phyloP scores from a whole-genome alignment of 2,329 filamentous ascomycete species.

The Monosporascus sp. region DNA sequence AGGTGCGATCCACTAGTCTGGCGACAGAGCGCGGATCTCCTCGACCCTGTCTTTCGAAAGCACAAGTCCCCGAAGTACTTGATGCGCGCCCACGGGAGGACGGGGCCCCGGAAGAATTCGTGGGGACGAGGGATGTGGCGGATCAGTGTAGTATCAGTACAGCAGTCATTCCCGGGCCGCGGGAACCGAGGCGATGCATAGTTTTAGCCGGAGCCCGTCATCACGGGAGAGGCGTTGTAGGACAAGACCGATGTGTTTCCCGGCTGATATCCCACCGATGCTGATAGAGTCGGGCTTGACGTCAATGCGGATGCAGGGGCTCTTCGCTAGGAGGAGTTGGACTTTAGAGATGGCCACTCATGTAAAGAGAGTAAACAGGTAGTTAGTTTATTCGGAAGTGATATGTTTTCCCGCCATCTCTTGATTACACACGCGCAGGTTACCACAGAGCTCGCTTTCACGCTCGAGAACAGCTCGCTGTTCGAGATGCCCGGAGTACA shows the following conservation, averaged over 20 bases:
- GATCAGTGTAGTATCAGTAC: conserved; percentile 28
- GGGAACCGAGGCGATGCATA: conserved; percentile 30
- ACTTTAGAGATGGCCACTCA: neutral
- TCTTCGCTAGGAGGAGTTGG: conserved; percentile 15
- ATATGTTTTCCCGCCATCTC: no score
- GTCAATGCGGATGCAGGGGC: conserved; percentile 20
- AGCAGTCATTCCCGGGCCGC: conserved; percentile 18
- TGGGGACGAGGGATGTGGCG: conserved; percentile 29
- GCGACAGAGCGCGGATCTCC: conserved; percentile 21
- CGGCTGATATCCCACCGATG: conserved; percentile 34
- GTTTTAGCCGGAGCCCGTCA: conserved; percentile 28
- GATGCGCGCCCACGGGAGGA: conserved; percentile 30
- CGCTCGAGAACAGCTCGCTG: conserved; percentile 86
- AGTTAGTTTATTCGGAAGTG: no score
- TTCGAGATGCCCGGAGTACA: conserved; percentile 93
- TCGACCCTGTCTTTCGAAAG: conserved; percentile 22
- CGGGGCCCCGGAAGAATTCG: conserved; percentile 28
- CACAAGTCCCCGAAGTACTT: conserved; percentile 25
- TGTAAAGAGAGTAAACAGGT: neutral
- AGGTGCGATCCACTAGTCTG: conserved; percentile 30
- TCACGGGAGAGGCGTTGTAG: conserved; percentile 34
- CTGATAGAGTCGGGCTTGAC: conserved; percentile 29
- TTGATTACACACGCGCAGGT: conserved; percentile 11
- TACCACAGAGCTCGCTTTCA: conserved; percentile 77
- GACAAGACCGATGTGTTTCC: conserved; percentile 29